Percentiles rank a stretch among this genome's conserved stretches.
These are phyloP conservation scores for Escallonia herrerae DNA, from an alignment of 129 eudicot genomes.

Conservation along the genomic window DNA sequence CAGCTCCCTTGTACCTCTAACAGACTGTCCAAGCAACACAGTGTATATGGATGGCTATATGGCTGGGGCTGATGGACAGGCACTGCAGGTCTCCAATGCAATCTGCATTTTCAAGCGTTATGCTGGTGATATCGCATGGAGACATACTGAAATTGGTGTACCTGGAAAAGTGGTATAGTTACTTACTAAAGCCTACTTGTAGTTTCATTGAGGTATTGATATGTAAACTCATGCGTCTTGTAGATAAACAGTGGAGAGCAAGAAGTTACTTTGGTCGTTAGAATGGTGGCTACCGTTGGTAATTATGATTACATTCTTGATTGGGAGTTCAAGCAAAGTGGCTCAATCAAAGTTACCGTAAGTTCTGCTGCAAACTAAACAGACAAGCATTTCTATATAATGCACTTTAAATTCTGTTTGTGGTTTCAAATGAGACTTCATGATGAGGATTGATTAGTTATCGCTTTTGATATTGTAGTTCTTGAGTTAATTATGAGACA, in stretches of 20 bases:
- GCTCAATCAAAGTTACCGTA: constrained; percentile 69
- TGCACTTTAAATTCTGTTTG: background rate
- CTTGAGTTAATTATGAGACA: too few species aligned
- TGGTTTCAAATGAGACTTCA: too few species aligned
- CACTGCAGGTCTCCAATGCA: constrained; percentile 36
- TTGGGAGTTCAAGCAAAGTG: constrained; percentile 90
- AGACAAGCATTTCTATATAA: background rate
- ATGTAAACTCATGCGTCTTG: constrained; percentile 2
- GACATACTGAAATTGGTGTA: constrained; percentile 78
- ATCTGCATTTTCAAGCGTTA: constrained; percentile 62
- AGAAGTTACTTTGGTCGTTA: constrained; percentile 64
- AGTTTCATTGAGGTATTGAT: background rate
- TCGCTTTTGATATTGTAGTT: too few species aligned
- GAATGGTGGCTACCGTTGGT: constrained; percentile 92
- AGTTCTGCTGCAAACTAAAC: constrained; percentile 1
- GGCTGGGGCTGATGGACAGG: constrained; percentile 57
- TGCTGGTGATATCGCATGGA: constrained; percentile 69
- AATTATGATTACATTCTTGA: constrained; percentile 85
- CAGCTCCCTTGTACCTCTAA: constrained; percentile 38
- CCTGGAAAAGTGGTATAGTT: constrained; percentile 70
- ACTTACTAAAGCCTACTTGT: background rate
- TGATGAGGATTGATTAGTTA: too few species aligned
- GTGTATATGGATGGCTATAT: constrained; percentile 61
- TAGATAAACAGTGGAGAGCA: constrained; percentile 65
- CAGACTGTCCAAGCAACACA: constrained; percentile 71